Evolutionary conservation across 139 green algal genomes (phyloP), one percentile per base, ranked within the genome.

Genomic region (Edaphochlamys debaryana): DNA sequence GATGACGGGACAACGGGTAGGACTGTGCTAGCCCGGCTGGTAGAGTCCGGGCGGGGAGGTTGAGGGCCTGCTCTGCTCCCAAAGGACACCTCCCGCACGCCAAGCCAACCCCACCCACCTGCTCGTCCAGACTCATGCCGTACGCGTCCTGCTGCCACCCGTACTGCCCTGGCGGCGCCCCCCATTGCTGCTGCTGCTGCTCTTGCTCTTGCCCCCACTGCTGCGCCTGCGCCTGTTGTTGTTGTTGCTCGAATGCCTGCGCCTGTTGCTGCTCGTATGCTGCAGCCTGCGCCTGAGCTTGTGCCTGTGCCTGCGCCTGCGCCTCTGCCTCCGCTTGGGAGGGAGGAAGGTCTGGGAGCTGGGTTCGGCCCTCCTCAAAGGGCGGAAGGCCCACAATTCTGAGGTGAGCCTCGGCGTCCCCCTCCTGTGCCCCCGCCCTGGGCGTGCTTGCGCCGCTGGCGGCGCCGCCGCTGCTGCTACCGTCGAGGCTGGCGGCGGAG

Each of bases 401-500:
- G 34, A 80, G 54, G 36, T 71, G 66, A 40, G 25, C 41, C 66
- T 79, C 41, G 34, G 41, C 23, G 11, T 58, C 67, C 20, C 2
- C 34, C 22, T 13, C 38, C 36, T 48, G 22, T 11, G 41, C 60
- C 27, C 25, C 48, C 45, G 78, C 54, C 58, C 11, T 23, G n/a
- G n/a, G 6, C 23, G 25, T 20, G 23, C 72, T 5, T 6, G 40
- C 5, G 29, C 58, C 0, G 56, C 27, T 7, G 56, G 22, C n/a
- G 56, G 42, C 17, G 29, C 76, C 80, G 36, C 80, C 45, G 75
- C 80, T 66, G 38, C 71, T 77, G 79, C 67, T 83, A 50, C 34
- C 75, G 41, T 60, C 5, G 54, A 37, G 27, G 7, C 63, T 66
- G 34, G 50, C 41, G 36, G 62, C 42, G 72, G 4, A 71, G 32